These are phyloP conservation scores for Solidago caesia DNA, from an alignment of 129 eudicot species.

Conservation along the genomic window DNA sequence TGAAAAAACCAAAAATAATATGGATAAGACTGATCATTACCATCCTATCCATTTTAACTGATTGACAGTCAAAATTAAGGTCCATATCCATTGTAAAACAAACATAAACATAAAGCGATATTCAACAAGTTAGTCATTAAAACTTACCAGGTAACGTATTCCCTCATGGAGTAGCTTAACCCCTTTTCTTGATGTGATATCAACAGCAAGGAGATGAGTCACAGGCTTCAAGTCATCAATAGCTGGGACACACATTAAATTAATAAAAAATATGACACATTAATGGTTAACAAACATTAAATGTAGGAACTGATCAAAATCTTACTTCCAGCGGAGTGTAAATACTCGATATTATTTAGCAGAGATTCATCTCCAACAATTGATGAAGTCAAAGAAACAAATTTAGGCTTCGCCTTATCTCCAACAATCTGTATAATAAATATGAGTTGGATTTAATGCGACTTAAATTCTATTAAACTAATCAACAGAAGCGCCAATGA, in stretches of 20 bases:
- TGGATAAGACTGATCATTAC: too few species aligned
- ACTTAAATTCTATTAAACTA: neutral
- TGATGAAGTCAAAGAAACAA: slow-evolving; percentile 67
- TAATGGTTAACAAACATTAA: slow-evolving; percentile 2
- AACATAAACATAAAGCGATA: neutral
- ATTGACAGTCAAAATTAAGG: neutral
- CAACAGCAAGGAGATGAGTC: slow-evolving; percentile 88
- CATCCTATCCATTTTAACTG: too few species aligned
- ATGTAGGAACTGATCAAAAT: slow-evolving; percentile 13
- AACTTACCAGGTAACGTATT: slow-evolving; percentile 75
- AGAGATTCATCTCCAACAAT: slow-evolving; percentile 66
- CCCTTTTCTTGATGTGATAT: slow-evolving; percentile 71
- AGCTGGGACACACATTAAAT: slow-evolving; percentile 47
- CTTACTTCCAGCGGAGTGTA: slow-evolving; percentile 90
- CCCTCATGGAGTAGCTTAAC: slow-evolving; percentile 84
- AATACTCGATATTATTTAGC: slow-evolving; percentile 56
- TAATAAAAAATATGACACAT: slow-evolving; percentile 10
- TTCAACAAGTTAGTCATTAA: neutral
- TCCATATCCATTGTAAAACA: neutral
- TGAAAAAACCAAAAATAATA: too few species aligned
- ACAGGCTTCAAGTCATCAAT: slow-evolving; percentile 87
- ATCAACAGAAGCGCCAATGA: neutral
- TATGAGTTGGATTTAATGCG: slow-evolving; percentile 16
- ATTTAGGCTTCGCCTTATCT: slow-evolving; percentile 64
- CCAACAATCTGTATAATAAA: slow-evolving; percentile 62